These are phyloP conservation scores for Eimeria brunetti DNA, from an alignment of 169 alveolate species.

Conservation along the genomic window DNA sequence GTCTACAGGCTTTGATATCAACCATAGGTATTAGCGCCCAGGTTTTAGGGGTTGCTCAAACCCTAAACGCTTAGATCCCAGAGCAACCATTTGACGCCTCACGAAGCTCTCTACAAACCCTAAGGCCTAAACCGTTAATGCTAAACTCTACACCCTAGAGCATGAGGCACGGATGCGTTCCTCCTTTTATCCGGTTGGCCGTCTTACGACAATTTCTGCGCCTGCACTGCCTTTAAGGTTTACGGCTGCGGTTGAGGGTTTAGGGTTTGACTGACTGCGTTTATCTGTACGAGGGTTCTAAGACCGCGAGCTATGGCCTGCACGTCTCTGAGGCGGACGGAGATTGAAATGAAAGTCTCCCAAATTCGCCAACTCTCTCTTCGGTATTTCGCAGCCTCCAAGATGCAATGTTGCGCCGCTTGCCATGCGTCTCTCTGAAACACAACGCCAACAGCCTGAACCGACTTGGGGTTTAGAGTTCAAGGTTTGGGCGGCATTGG, in stretches of 20 bases:
- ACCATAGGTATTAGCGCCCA: neutral
- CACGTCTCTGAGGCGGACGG: constrained; percentile 78
- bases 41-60: neutral
- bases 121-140: neutral
- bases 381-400: constrained; percentile 89
- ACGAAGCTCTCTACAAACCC: neutral
- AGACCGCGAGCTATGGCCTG: constrained; percentile 54
- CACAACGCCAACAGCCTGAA: neutral
- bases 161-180: neutral
- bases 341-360: constrained; percentile 89
- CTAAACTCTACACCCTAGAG: neutral
- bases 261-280: constrained; percentile 36
- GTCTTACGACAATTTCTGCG: no score
- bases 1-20: neutral
- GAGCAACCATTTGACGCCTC: neutral
- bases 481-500: neutral
- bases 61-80: neutral
- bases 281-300: constrained; percentile 40
- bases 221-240: neutral
- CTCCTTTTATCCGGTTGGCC: neutral
- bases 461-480: neutral
- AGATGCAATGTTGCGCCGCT: constrained; percentile 92
- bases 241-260: neutral
- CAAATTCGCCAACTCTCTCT: constrained; percentile 94
- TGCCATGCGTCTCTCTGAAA: constrained; percentile 87